Evolutionary conservation across 148 eudicot species (phyloP).

Genomic region (Rhododendron mucronatum): DNA sequence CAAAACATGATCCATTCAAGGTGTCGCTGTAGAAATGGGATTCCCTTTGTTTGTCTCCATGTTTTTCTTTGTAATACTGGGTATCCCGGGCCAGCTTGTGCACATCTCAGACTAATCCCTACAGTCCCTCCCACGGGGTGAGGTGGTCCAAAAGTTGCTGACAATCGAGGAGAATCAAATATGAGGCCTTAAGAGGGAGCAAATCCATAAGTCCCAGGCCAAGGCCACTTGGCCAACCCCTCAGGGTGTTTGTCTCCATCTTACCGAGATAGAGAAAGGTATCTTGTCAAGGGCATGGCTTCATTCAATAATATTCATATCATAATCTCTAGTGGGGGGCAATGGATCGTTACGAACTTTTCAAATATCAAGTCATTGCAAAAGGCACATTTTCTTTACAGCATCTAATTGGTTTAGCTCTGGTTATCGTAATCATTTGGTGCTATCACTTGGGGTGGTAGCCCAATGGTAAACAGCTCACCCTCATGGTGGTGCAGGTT

Average conservation of each 20-base stretch:
- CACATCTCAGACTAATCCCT: background rate
- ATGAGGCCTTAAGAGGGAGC: background rate
- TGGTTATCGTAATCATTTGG: background rate
- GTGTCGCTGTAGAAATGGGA: background rate
- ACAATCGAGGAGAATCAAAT: no score
- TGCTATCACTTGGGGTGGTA: background rate
- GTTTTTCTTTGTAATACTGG: background rate
- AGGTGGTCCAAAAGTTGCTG: no score
- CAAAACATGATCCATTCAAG: slow-evolving; percentile 11
- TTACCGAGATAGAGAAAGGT: background rate
- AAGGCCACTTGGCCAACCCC: background rate
- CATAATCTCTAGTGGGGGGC: slow-evolving; percentile 11
- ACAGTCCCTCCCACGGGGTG: no score
- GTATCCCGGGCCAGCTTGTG: background rate
- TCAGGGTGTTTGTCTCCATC: background rate
- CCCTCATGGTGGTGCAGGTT: background rate
- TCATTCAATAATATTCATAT: slow-evolving; percentile 6
- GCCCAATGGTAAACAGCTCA: background rate
- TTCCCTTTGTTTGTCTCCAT: slow-evolving; percentile 5
- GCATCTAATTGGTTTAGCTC: background rate
- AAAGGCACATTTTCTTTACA: background rate
- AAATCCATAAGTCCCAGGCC: background rate
- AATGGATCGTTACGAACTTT: background rate
- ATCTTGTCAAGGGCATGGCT: background rate
- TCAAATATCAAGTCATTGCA: background rate